These are phyloP conservation scores for Aureobasidium sp. DNA, from an alignment of 2,329 filamentous ascomycete species.

Conservation along the genomic window DNA sequence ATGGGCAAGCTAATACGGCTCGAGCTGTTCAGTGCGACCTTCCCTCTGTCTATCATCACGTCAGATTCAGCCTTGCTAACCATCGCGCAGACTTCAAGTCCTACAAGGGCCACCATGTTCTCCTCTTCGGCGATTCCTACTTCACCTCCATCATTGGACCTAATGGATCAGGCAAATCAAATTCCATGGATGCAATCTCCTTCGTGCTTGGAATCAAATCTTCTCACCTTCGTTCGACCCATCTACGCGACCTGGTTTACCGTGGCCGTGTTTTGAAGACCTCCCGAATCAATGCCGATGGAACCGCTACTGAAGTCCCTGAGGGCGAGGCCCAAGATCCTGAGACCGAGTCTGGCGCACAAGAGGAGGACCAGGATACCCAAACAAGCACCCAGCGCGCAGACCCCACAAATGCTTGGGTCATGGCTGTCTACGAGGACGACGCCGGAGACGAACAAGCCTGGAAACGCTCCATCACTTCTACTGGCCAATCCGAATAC, in stretches of 20 bases:
- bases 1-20: conserved; percentile 97
- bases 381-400: conserved; percentile 56
- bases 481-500: conserved; percentile 82
- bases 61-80: conserved; percentile 15
- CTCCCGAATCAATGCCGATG: conserved; percentile 86
- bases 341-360: conserved; percentile 22
- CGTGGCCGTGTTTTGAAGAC: conserved; percentile 88
- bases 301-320: conserved; percentile 52
- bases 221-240: conserved; percentile 88
- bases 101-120: conserved; percentile 91
- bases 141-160: conserved; percentile 99
- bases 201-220: conserved; percentile 99
- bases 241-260: conserved; percentile 91
- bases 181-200: conserved; percentile 99
- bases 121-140: conserved; percentile 94
- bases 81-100: conserved; percentile 81
- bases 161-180: conserved; percentile 99
- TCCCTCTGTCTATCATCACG: not conserved
- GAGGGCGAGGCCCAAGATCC: conserved; percentile 50
- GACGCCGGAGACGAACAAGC: conserved; percentile 90
- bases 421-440: conserved; percentile 98
- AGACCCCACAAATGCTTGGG: conserved; percentile 93
- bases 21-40: conserved; percentile 73
- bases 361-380: conserved; percentile 32
- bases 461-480: conserved; percentile 94